phyloP scores from a whole-genome alignment of 2,329 filamentous ascomycete species.

The Claviceps digitariae region DNA sequence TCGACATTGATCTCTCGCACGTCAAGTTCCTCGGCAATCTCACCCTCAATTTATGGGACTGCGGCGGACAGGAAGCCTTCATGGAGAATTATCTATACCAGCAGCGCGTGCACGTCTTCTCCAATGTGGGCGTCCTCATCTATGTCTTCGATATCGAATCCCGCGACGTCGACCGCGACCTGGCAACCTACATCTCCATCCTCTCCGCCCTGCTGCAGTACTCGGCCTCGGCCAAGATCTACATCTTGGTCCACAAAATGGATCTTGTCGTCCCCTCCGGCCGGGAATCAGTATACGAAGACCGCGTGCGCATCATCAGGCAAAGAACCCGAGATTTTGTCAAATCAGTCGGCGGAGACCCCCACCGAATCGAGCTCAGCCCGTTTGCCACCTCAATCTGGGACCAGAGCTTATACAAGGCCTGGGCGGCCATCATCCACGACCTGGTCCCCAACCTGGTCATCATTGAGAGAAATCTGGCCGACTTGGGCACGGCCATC shows the following conservation, averaged over 20 bases:
- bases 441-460: conserved; percentile 89
- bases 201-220: conserved; percentile 79
- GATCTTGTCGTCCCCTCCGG: conserved; percentile 75
- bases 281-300: conserved; percentile 71
- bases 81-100: conserved; percentile 97
- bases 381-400: conserved; percentile 95
- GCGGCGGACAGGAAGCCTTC: conserved; percentile 95
- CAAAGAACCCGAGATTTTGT: conserved; percentile 52
- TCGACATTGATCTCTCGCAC: conserved; percentile 96
- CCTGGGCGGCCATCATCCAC: conserved; percentile 97
- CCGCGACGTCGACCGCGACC: conserved; percentile 82
- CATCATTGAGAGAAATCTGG: conserved; percentile 76
- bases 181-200: conserved; percentile 84
- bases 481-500: conserved; percentile 69
- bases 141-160: conserved; percentile 99
- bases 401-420: conserved; percentile 97
- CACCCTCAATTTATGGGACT: conserved; percentile 97
- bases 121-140: conserved; percentile 89
- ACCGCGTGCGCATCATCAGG: conserved; percentile 64
- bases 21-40: conserved; percentile 98
- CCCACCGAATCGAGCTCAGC: conserved; percentile 48
- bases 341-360: conserved; percentile 19
- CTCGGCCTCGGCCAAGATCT: conserved; percentile 69
- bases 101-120: conserved; percentile 92
- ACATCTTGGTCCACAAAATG: conserved; percentile 97